Evolutionary conservation across 2,329 filamentous ascomycete species (phyloP).

Genomic region (Colletotrichum higginsianum): DNA sequence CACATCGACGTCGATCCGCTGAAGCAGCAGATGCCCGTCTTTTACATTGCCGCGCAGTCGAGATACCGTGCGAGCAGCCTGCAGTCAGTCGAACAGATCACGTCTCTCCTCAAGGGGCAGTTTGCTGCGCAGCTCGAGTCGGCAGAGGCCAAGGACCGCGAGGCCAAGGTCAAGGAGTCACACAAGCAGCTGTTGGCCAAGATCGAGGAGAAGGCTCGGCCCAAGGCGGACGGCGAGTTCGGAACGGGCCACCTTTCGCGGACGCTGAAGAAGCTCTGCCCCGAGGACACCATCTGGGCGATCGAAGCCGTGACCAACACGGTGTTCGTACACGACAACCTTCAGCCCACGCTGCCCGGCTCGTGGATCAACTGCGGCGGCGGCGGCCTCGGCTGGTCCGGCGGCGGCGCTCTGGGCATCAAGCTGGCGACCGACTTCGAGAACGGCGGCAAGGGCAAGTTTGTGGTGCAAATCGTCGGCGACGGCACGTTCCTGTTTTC

Average conservation of each 20-base stretch:
- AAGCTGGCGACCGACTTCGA: slow-evolving; percentile 74
- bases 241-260: slow-evolving; percentile 58
- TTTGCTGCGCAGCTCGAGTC: slow-evolving; percentile 57
- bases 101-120: slow-evolving; percentile 67
- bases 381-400: slow-evolving; percentile 85
- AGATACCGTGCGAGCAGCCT: slow-evolving; percentile 78
- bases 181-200: slow-evolving; percentile 72
- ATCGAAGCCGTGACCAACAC: slow-evolving; percentile 85
- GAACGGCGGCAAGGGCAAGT: slow-evolving; percentile 61
- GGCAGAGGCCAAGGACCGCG: slow-evolving; percentile 58
- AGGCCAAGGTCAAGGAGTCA: slow-evolving; percentile 68
- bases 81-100: slow-evolving; percentile 79
- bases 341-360: slow-evolving; percentile 77
- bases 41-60: slow-evolving; percentile 77
- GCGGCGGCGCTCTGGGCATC: slow-evolving; percentile 81
- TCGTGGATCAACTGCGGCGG: slow-evolving; percentile 87
- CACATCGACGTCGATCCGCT: slow-evolving; percentile 77
- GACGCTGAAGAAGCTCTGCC: slow-evolving; percentile 51
- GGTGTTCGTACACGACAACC: slow-evolving; percentile 76
- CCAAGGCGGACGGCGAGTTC: slow-evolving; percentile 70
- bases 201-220: slow-evolving; percentile 71
- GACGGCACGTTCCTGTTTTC: slow-evolving; percentile 72
- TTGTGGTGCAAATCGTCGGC: slow-evolving; percentile 70
- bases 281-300: slow-evolving; percentile 76
- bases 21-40: slow-evolving; percentile 81